These are phyloP conservation scores for Claviceps arundinis DNA, from an alignment of 2,329 filamentous ascomycete genomes.

Conservation along the genomic window DNA sequence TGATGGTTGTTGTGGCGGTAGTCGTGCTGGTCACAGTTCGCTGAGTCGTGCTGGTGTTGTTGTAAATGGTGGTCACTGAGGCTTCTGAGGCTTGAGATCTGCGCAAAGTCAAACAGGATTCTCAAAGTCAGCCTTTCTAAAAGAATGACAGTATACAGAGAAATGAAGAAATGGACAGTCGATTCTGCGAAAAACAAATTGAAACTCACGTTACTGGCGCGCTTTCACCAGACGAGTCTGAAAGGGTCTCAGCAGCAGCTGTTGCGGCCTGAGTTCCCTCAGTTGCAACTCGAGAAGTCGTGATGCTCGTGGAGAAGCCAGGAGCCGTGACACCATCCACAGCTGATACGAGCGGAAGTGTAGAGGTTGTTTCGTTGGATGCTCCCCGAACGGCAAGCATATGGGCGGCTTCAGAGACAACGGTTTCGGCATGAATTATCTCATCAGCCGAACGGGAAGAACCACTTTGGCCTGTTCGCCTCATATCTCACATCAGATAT, in stretches of 20 bases:
- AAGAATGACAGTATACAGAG: too few species aligned
- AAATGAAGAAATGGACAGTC: neutral
- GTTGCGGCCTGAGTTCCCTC: constrained; percentile 1
- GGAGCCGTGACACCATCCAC: constrained; percentile 7
- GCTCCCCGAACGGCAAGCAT: constrained; percentile 12
- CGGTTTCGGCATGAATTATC: constrained; percentile 9
- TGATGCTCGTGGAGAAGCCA: constrained; percentile 7
- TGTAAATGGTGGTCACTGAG: constrained; percentile 21
- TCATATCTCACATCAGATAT: neutral
- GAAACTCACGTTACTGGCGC: constrained; percentile 22
- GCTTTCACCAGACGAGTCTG: constrained; percentile 9
- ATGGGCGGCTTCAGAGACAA: constrained; percentile 10
- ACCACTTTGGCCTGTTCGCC: neutral
- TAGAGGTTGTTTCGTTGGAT: constrained; percentile 8
- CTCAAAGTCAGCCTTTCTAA: neutral
- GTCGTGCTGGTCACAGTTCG: constrained; percentile 10
- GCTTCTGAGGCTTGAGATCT: constrained; percentile 23
- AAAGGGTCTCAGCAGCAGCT: neutral
- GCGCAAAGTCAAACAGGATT: neutral
- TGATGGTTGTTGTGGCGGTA: constrained; percentile 12
- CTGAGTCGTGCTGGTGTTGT: constrained; percentile 1
- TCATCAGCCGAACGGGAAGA: constrained; percentile 5
- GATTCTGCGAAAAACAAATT: too few species aligned
- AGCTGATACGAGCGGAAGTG: constrained; percentile 4
- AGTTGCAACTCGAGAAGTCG: constrained; percentile 4